phyloP scores from a whole-genome alignment of 1,284 basidiomycete genomes.

The Sporisorium reilianum region DNA sequence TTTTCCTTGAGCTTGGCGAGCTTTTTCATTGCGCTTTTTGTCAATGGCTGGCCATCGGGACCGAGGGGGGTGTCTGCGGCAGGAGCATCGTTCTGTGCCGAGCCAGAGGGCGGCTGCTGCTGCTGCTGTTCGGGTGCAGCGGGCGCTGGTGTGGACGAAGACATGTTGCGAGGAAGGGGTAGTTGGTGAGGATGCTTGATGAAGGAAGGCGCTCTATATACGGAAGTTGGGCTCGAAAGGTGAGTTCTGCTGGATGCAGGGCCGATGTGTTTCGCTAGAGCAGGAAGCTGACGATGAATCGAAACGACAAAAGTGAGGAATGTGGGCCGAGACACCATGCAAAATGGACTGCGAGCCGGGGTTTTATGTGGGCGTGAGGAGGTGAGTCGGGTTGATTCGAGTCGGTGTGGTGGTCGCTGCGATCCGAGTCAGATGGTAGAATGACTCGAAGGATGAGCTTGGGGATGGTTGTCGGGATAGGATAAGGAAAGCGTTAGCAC shows the following conservation, averaged over 20 bases:
- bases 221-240: not conserved
- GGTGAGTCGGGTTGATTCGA: not conserved
- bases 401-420: not conserved
- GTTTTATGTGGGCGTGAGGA: constrained; percentile 3
- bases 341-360: constrained; percentile 24
- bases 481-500: not conserved
- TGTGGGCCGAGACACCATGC: constrained; percentile 30
- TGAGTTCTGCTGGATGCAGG: not conserved
- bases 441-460: constrained; percentile 5
- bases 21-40: constrained; percentile 64
- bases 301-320: constrained; percentile 18
- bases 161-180: constrained; percentile 28
- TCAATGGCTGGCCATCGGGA: constrained; percentile 53
- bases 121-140: constrained; percentile 27
- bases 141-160: constrained; percentile 28
- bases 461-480: not conserved
- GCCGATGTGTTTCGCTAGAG: constrained; percentile 10
- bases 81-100: constrained; percentile 19
- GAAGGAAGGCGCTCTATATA: not conserved
- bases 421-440: constrained; percentile 2
- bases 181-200: not conserved
- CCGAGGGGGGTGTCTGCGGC: constrained; percentile 42
- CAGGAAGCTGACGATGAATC: constrained; percentile 13
- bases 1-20: constrained; percentile 64
- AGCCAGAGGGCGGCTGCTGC: constrained; percentile 19